Conservation (phyloP, 2,329 filamentous ascomycete species). For the Raffaelea ambrosiae region DNA sequence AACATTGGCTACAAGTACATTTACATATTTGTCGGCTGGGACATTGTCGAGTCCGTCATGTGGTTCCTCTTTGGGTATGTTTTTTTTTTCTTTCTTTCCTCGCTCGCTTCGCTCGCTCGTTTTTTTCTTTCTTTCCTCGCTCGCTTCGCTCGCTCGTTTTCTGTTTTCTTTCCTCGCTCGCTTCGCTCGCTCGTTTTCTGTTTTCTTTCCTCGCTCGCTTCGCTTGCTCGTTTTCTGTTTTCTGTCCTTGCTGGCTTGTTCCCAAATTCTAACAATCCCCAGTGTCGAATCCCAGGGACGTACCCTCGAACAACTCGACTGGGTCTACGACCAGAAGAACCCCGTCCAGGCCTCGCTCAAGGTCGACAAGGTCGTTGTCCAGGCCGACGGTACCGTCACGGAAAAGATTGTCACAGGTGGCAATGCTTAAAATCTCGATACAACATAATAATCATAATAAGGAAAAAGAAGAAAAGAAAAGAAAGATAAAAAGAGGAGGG, state of each 20-base stretch:
- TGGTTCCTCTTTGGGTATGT: conserved; percentile 30
- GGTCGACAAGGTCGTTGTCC: conserved; percentile 37
- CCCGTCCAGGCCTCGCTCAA: conserved; percentile 40
- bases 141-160: neutral
- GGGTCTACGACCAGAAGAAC: conserved; percentile 40
- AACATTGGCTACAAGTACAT: conserved; percentile 35
- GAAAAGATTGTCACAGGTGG: conserved; percentile 33
- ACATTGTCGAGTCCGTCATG: conserved; percentile 29
- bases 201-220: too few species aligned
- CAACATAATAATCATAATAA: too few species aligned
- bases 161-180: conserved; percentile 1
- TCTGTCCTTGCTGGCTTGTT: too few species aligned
- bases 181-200: neutral
- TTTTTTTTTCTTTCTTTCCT: conserved; percentile 15
- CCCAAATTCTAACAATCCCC: neutral
- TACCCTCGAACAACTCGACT: conserved; percentile 40
- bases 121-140: conserved; percentile 10
- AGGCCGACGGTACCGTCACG: conserved; percentile 33
- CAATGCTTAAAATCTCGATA: too few species aligned
- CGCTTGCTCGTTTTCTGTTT: neutral
- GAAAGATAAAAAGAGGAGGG: too few species aligned
- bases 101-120: neutral
- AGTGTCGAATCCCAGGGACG: conserved; percentile 41
- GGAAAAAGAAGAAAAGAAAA: too few species aligned
- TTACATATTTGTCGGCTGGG: conserved; percentile 41